Evolutionary conservation across 1,139 yeast species (phyloP).

Genomic region (Geotrichum candidum): DNA sequence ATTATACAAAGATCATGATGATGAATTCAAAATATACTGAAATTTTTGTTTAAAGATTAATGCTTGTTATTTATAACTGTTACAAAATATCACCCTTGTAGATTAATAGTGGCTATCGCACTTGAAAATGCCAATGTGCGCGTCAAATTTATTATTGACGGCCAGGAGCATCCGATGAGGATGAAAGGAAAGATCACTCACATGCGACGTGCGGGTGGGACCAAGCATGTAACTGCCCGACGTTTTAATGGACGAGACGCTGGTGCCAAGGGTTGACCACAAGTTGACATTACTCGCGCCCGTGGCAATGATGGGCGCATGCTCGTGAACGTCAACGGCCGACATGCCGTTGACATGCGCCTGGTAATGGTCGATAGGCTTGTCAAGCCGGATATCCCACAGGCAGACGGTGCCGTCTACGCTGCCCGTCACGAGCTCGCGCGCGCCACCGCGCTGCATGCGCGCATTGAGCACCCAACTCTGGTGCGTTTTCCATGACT

Average conservation of each 20-base stretch:
- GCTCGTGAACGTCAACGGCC: conserved; percentile 82
- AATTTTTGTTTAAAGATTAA: neutral
- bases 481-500: conserved; percentile 60
- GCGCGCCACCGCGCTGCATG: conserved; percentile 93
- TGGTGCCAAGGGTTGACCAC: conserved; percentile 82
- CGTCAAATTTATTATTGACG: conserved; percentile 73
- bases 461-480: conserved; percentile 75
- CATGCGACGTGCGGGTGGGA: conserved; percentile 39
- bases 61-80: neutral
- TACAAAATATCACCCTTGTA: neutral
- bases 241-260: conserved; percentile 56
- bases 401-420: conserved; percentile 75
- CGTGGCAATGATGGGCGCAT: conserved; percentile 87
- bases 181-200: conserved; percentile 70
- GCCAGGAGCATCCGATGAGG: conserved; percentile 96
- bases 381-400: conserved; percentile 80
- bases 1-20: neutral
- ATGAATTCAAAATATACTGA: neutral
- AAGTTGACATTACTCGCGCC: conserved; percentile 78
- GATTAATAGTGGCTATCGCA: conserved; percentile 31
- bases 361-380: conserved; percentile 58
- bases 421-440: conserved; percentile 80
- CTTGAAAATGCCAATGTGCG: conserved; percentile 61
- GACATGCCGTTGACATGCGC: conserved; percentile 63
- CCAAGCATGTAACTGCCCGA: conserved; percentile 39